phyloP scores from a whole-genome alignment of 2,329 filamentous ascomycete genomes.

The Pleoardoris graminearum region DNA sequence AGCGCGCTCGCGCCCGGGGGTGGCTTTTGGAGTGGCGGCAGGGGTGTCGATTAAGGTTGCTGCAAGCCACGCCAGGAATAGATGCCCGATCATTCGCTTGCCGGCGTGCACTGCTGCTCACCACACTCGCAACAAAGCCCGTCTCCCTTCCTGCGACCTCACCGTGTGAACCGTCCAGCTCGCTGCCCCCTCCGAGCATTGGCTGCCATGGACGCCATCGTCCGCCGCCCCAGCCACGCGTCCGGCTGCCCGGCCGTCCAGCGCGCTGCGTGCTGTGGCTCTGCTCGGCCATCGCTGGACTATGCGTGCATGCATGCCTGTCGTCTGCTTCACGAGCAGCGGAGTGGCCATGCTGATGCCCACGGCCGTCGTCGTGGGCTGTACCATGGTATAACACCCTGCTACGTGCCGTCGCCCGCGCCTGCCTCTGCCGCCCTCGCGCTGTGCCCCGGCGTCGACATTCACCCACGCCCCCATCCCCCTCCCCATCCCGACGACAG shows the following conservation, averaged over 20 bases:
- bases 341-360: slow-evolving; percentile 31
- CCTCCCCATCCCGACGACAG: slow-evolving; percentile 4
- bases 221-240: slow-evolving; percentile 27
- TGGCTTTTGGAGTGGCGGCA: slow-evolving; percentile 35
- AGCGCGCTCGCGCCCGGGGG: too few species aligned
- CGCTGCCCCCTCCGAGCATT: slow-evolving; percentile 30
- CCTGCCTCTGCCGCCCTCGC: slow-evolving; percentile 14
- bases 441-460: slow-evolving; percentile 7
- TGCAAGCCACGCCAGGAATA: slow-evolving; percentile 48
- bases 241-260: slow-evolving; percentile 14
- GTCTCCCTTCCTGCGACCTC: slow-evolving; percentile 16
- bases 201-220: slow-evolving; percentile 28
- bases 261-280: slow-evolving; percentile 18
- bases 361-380: slow-evolving; percentile 20
- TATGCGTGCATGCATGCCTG: background rate
- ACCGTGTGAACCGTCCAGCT: slow-evolving; percentile 14
- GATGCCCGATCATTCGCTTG: slow-evolving; percentile 36
- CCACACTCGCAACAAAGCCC: slow-evolving; percentile 26
- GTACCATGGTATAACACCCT: slow-evolving; percentile 38
- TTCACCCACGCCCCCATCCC: slow-evolving; percentile 5
- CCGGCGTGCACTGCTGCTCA: slow-evolving; percentile 31
- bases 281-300: slow-evolving; percentile 20
- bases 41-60: slow-evolving; percentile 41
- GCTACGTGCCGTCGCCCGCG: slow-evolving; percentile 29
- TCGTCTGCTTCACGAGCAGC: slow-evolving; percentile 21